Percentiles rank a stretch among this genome's conserved stretches.
phyloP scores from a whole-genome alignment of 1,139 yeast genomes.

The Scheffersomyces parashehatae region DNA sequence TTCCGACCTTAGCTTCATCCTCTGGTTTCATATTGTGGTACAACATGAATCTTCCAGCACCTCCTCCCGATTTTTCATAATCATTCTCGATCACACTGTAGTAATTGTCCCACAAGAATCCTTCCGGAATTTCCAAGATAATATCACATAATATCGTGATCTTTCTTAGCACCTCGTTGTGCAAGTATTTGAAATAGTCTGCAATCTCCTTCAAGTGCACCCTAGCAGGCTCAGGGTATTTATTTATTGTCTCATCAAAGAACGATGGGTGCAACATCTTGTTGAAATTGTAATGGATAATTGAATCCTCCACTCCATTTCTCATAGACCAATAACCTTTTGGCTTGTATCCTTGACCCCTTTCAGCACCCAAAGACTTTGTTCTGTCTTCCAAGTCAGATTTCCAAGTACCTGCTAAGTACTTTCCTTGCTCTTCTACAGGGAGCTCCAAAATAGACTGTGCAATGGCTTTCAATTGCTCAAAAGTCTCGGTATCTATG shows the following conservation, averaged over 20 bases:
- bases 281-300: slow-evolving; percentile 29
- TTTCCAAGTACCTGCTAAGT: slow-evolving; percentile 26
- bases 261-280: slow-evolving; percentile 24
- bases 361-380: slow-evolving; percentile 21
- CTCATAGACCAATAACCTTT: slow-evolving; percentile 34
- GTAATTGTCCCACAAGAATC: slow-evolving; percentile 28
- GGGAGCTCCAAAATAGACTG: slow-evolving; percentile 24
- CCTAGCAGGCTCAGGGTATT: slow-evolving; percentile 24
- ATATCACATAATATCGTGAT: slow-evolving; percentile 26
- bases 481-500: slow-evolving; percentile 16
- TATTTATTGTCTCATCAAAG: slow-evolving; percentile 17
- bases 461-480: slow-evolving; percentile 20
- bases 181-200: slow-evolving; percentile 23
- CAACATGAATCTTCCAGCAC: slow-evolving; percentile 31
- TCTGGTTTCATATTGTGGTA: slow-evolving; percentile 26
- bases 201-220: slow-evolving; percentile 25
- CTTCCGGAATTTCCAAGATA: slow-evolving; percentile 31
- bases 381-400: slow-evolving; percentile 12
- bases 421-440: slow-evolving; percentile 16
- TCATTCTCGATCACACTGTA: slow-evolving; percentile 23
- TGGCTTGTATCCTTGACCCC: slow-evolving; percentile 33
- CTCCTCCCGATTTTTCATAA: slow-evolving; percentile 24
- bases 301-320: slow-evolving; percentile 30
- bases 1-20: slow-evolving; percentile 18
- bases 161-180: slow-evolving; percentile 21